phyloP scores from a whole-genome alignment of 2,329 filamentous ascomycete species.

The Alternaria hordeiaustralica region DNA sequence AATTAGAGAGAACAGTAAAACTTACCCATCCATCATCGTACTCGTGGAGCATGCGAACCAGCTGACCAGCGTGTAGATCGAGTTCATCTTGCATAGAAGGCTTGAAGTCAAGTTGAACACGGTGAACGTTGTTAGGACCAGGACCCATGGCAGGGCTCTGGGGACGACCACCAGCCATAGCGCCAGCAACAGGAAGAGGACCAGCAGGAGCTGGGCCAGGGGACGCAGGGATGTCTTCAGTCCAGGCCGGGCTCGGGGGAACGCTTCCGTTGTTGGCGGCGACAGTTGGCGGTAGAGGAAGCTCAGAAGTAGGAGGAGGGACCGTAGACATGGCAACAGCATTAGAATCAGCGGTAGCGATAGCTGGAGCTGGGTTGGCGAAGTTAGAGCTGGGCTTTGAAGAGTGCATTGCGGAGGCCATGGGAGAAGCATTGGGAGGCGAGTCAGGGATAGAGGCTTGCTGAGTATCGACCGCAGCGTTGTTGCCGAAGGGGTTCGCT shows the following conservation, averaged over 20 bases:
- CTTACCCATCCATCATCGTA: conserved; percentile 98
- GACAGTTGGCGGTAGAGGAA: conserved; percentile 54
- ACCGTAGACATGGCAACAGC: conserved; percentile 36
- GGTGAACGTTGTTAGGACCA: conserved; percentile 72
- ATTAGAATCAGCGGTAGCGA: conserved; percentile 51
- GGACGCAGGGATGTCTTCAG: conserved; percentile 64
- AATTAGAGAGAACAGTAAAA: conserved; percentile 21
- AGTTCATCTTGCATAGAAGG: conserved; percentile 94
- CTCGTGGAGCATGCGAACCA: conserved; percentile 89
- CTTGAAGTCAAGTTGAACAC: conserved; percentile 92
- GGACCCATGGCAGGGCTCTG: conserved; percentile 59
- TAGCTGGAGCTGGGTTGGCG: conserved; percentile 46
- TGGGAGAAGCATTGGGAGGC: conserved; percentile 27
- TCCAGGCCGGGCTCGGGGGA: conserved; percentile 65
- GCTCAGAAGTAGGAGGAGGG: conserved; percentile 38
- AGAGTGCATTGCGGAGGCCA: conserved; percentile 31
- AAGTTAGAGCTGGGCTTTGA: conserved; percentile 34
- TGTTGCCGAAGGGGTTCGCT: conserved; percentile 63
- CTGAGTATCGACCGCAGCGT: conserved; percentile 47
- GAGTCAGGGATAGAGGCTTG: conserved; percentile 36
- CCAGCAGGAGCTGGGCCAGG: conserved; percentile 54
- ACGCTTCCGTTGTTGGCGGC: conserved; percentile 52
- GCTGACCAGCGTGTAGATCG: conserved; percentile 77
- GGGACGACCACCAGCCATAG: conserved; percentile 67
- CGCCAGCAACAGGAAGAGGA: conserved; percentile 55